Conservation (phyloP, 2,329 filamentous ascomycete genomes). For the Graphiopsis chlorocephala region DNA sequence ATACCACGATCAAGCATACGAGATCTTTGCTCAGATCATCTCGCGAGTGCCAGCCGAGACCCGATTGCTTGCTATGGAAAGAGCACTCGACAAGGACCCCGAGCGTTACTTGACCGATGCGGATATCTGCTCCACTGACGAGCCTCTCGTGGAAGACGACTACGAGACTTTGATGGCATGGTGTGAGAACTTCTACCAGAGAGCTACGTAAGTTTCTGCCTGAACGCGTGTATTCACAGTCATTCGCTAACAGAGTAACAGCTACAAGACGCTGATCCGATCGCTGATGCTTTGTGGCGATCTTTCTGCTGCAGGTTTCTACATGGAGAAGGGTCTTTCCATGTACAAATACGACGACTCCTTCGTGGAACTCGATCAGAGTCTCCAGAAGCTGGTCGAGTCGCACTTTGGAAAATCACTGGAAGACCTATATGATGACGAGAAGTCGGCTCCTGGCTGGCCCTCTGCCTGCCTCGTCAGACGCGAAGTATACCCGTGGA, state of each 20-base stretch:
- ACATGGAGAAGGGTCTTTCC: constrained; percentile 11
- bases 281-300: constrained; percentile 15
- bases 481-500: constrained; percentile 63
- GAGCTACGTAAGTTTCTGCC: neutral
- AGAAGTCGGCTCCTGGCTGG: constrained; percentile 44
- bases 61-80: constrained; percentile 8
- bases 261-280: constrained; percentile 6
- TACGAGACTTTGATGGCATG: constrained; percentile 11
- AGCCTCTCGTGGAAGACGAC: constrained; percentile 10
- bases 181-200: constrained; percentile 15
- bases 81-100: constrained; percentile 4
- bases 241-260: neutral
- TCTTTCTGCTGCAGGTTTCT: constrained; percentile 13
- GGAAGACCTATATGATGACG: constrained; percentile 9
- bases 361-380: constrained; percentile 7
- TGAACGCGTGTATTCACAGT: neutral
- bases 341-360: constrained; percentile 15
- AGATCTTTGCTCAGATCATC: constrained; percentile 26
- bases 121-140: constrained; percentile 2
- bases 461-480: constrained; percentile 70
- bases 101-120: constrained; percentile 13
- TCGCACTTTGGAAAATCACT: constrained; percentile 5
- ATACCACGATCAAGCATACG: constrained; percentile 68
- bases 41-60: constrained; percentile 10
- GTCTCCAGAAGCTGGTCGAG: neutral